These are phyloP conservation scores for Piper longum DNA, from an alignment of 164 flowering plant genomes.

Conservation along the genomic window DNA sequence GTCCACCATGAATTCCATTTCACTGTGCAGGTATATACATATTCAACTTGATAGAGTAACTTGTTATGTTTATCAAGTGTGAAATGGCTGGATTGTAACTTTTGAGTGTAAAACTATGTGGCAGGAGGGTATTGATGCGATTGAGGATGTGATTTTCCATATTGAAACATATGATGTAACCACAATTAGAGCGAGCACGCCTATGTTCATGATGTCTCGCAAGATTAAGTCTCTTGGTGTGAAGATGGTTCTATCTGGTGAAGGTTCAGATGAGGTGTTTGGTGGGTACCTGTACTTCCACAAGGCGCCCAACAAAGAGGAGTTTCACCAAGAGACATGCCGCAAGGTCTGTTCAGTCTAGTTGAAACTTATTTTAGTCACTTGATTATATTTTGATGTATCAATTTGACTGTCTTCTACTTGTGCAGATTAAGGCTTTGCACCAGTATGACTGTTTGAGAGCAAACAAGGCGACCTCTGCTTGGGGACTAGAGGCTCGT, in stretches of 20 bases:
- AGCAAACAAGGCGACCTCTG: slow-evolving; percentile 88
- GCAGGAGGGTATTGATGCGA: slow-evolving; percentile 93
- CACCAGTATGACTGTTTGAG: slow-evolving; percentile 88
- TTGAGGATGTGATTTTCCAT: slow-evolving; percentile 92
- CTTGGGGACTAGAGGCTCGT: slow-evolving; percentile 97
- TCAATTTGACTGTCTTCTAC: not conserved
- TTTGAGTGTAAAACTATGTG: not conserved
- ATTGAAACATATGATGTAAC: slow-evolving; percentile 89
- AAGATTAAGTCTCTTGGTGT: slow-evolving; percentile 91
- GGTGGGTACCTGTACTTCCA: slow-evolving; percentile 95
- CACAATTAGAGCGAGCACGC: slow-evolving; percentile 93
- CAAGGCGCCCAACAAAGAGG: slow-evolving; percentile 97
- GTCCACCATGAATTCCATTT: slow-evolving; percentile 87
- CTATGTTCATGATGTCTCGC: slow-evolving; percentile 93
- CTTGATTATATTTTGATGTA: not conserved
- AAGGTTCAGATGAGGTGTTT: slow-evolving; percentile 90
- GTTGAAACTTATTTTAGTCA: no score
- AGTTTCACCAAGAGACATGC: slow-evolving; percentile 81
- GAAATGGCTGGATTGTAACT: not conserved
- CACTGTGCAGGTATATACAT: slow-evolving; percentile 62
- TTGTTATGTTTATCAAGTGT: not conserved
- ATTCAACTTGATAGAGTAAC: not conserved
- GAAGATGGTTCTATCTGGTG: slow-evolving; percentile 96
- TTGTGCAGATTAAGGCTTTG: slow-evolving; percentile 71
- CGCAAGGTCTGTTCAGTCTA: slow-evolving; percentile 38